Evolutionary conservation across 371 early-diverging fungal species (phyloP).

Genomic region (Blakeslea trispora): DNA sequence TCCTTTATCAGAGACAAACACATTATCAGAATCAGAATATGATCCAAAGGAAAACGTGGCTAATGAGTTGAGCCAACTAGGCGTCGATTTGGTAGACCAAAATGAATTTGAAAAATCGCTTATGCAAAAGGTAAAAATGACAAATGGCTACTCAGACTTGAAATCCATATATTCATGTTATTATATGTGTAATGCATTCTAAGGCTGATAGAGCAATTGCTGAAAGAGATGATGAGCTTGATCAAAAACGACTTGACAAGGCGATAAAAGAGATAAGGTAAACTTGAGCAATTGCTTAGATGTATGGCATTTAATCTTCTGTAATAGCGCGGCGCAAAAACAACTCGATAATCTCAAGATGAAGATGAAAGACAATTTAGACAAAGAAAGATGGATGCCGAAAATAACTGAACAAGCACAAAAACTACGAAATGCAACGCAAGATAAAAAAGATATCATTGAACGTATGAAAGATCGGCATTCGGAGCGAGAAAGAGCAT

Average conservation of each 20-base stretch:
- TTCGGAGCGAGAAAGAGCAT: neutral
- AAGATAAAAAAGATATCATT: conserved; percentile 52
- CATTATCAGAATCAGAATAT: neutral
- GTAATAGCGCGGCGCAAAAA: conserved; percentile 32
- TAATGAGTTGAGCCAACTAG: conserved; percentile 35
- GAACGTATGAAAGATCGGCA: conserved; percentile 42
- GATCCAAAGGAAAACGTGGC: conserved; percentile 6
- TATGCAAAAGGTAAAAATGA: conserved; percentile 55
- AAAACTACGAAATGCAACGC: conserved; percentile 36
- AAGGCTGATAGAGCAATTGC: conserved; percentile 64
- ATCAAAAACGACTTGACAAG: conserved; percentile 56
- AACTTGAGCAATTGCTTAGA: no score
- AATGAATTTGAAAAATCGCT: conserved; percentile 62
- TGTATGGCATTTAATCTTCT: no score
- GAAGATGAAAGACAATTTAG: conserved; percentile 37
- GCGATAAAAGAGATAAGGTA: conserved; percentile 46
- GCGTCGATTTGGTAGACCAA: conserved; percentile 68
- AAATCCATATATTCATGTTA: no score
- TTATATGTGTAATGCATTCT: conserved; percentile 17
- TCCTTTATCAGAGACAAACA: conserved; percentile 1
- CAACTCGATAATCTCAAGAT: conserved; percentile 37
- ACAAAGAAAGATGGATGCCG: conserved; percentile 24
- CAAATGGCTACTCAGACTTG: no score
- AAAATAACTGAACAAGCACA: conserved; percentile 42
- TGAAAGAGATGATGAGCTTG: conserved; percentile 58